Base-by-base conservation (phyloP, 2,329 filamentous ascomycete genomes). In the Pseudogymnoascus sp. region DNA sequence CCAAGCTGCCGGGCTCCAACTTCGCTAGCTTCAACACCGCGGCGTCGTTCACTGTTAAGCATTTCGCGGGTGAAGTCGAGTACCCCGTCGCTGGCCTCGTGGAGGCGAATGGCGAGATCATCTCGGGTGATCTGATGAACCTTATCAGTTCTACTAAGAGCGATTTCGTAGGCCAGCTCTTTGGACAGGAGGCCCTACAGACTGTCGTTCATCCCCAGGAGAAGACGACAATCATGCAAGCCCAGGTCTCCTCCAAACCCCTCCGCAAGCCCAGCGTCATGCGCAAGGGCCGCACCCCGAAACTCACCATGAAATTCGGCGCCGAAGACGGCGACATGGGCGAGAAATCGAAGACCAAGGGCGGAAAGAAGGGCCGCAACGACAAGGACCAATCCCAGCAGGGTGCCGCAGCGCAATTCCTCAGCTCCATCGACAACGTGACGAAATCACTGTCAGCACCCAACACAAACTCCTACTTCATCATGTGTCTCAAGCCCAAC, bases 401-500 rank as follows among this genome's bases (percentile, higher is more conserved):
- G 74, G 93, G 95, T 59, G 93, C 93, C 14, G 91, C 95, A 0
- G 92, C 90, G 1, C 95, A 99, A 74, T 99, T 96, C 76, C 79
- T 99, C 21, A 86, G 90, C 0, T 90, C 93, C 0, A 80, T 99
- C 25, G 91, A 96, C 68, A 96, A 95, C 65, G 90, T 99, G 64
- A 96, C 88, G 64, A 93, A 93, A 70, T 93, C 91, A 1, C 80
- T 99, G 50, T 89, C 86, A 2, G 86, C 90, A 2, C 84, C 88
- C 3, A 90, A 92, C 71, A 90, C 92, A 10, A 99, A 99, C 71
- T 85, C 89, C 0, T 99, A 99, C 76, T 97, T 97, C 70, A 85
- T 99, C 50, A 97, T 99, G 76, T 99, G 95, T 72, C 78, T 99
- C 67, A 99, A 99, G 77, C 93, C 95, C 21, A 99, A 99, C 70